These are phyloP conservation scores for Trametes polyzona DNA, from an alignment of 1,284 basidiomycete genomes.

Conservation along the genomic window DNA sequence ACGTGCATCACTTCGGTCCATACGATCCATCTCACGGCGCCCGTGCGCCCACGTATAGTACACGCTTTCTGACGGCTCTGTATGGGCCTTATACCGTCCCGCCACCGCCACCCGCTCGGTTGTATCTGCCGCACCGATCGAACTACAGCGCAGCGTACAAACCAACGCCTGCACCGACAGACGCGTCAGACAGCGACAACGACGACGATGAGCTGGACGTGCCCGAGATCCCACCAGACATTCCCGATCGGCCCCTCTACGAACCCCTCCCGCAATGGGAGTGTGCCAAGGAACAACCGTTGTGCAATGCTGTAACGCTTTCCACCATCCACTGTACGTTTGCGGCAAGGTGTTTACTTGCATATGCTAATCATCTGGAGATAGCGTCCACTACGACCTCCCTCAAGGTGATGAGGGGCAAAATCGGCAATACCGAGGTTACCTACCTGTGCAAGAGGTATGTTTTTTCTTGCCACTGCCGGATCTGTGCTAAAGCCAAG, in stretches of 20 bases:
- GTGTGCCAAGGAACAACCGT: neutral
- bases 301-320: neutral
- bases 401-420: slow-evolving; percentile 16
- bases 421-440: slow-evolving; percentile 35
- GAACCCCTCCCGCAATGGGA: neutral
- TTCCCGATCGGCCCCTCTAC: neutral
- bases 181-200: neutral
- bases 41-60: too few species aligned
- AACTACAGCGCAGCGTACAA: neutral
- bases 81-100: neutral
- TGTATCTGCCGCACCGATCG: neutral
- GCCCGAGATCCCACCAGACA: neutral
- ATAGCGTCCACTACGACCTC: slow-evolving; percentile 38
- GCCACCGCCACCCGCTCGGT: neutral
- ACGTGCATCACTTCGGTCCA: too few species aligned
- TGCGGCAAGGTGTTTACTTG: neutral
- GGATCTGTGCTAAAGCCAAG: neutral
- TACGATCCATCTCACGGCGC: too few species aligned
- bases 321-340: neutral
- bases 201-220: neutral
- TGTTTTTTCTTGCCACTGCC: slow-evolving; percentile 23
- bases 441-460: slow-evolving; percentile 54
- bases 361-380: neutral
- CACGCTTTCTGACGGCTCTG: slow-evolving; percentile 1
- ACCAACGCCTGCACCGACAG: neutral